These are phyloP conservation scores for Dissoconium aciculare DNA, from an alignment of 2,329 filamentous ascomycete genomes.

Conservation along the genomic window DNA sequence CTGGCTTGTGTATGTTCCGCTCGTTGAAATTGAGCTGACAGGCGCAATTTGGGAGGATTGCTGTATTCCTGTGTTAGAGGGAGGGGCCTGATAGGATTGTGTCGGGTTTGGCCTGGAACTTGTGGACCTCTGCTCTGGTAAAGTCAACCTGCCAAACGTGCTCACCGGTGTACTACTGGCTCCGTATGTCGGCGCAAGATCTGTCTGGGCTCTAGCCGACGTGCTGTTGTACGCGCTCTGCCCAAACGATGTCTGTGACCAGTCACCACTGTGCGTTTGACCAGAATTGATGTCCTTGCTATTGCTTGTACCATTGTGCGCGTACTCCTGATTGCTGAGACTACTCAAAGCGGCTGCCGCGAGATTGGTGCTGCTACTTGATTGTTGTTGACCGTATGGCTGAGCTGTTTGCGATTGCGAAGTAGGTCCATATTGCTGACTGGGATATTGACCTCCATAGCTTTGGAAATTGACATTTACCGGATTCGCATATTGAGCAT, in stretches of 20 bases:
- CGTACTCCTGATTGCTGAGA: slow-evolving; percentile 13
- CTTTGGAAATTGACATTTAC: slow-evolving; percentile 8
- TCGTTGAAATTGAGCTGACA: no score
- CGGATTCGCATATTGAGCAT: slow-evolving; percentile 9
- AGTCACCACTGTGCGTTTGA: no score
- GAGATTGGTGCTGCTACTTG: slow-evolving; percentile 8
- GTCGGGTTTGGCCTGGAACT: neutral
- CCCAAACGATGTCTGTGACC: slow-evolving; percentile 5
- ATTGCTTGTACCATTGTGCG: slow-evolving; percentile 5
- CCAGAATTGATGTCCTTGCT: no score
- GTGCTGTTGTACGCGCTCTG: slow-evolving; percentile 8
- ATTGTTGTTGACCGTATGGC: slow-evolving; percentile 1
- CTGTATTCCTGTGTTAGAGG: slow-evolving; percentile 8
- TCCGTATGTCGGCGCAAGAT: no score
- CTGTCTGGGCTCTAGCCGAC: no score
- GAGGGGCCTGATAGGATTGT: slow-evolving; percentile 6
- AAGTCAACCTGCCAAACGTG: slow-evolving; percentile 13
- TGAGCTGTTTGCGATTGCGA: slow-evolving; percentile 7
- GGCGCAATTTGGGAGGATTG: slow-evolving; percentile 13
- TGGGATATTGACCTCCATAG: slow-evolving; percentile 10
- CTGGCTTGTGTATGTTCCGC: no score
- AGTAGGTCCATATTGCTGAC: slow-evolving; percentile 12
- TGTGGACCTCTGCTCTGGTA: slow-evolving; percentile 12
- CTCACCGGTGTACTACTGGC: no score
- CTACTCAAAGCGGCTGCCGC: slow-evolving; percentile 15